phyloP scores from a whole-genome alignment of 208 protist species.

The Leptomonas seymouri region DNA sequence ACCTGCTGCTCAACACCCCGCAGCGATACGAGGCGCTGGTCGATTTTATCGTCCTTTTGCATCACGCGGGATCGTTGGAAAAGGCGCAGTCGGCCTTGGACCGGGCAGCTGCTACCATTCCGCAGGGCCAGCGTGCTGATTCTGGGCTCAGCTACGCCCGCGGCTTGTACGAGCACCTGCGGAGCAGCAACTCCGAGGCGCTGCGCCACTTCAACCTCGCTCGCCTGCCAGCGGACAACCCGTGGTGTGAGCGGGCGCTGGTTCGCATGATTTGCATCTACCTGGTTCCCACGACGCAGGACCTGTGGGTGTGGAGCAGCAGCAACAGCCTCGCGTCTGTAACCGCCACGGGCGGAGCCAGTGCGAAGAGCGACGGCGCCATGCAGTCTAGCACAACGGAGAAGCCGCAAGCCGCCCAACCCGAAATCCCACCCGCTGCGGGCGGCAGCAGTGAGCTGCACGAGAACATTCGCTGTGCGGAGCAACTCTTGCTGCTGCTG shows the following conservation, averaged over 20 bases:
- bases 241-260: constrained; percentile 84
- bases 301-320: constrained; percentile 62
- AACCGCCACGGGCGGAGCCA: constrained; percentile 22
- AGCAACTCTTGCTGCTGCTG: constrained; percentile 84
- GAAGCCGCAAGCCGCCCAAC: background rate
- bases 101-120: constrained; percentile 39
- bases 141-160: constrained; percentile 86
- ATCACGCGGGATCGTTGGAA: constrained; percentile 57
- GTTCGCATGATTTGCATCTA: constrained; percentile 96
- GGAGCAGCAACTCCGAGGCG: constrained; percentile 84
- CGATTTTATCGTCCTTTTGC: constrained; percentile 86
- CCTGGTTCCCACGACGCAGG: constrained; percentile 82
- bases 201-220: constrained; percentile 91
- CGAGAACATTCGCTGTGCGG: constrained; percentile 83
- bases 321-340: constrained; percentile 61
- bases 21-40: constrained; percentile 91
- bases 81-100: constrained; percentile 55
- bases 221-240: constrained; percentile 69
- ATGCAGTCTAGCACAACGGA: background rate
- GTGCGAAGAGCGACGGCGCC: background rate
- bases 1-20: constrained; percentile 84
- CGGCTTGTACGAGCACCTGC: constrained; percentile 81
- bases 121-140: constrained; percentile 49
- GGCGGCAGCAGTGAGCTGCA: constrained; percentile 42
- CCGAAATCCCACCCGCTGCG: background rate